Percentiles rank a stretch among this genome's conserved stretches.
Conservation (phyloP, 2,329 filamentous ascomycete genomes). For the Emericellopsis cladophorae region DNA sequence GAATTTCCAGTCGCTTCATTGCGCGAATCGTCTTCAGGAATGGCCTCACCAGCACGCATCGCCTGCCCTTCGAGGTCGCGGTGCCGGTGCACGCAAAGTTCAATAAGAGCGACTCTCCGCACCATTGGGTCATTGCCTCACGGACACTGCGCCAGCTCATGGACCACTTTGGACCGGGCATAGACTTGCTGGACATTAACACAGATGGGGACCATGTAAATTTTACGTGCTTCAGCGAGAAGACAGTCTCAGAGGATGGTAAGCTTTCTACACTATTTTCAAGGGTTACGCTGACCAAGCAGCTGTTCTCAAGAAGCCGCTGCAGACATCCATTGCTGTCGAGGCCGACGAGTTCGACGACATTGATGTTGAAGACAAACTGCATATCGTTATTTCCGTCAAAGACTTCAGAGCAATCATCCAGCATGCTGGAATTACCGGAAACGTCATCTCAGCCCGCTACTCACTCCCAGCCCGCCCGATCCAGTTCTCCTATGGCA, state of each 20-base stretch:
- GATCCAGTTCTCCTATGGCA: conserved; percentile 59
- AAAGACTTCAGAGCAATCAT: conserved; percentile 75
- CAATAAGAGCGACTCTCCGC: conserved; percentile 49
- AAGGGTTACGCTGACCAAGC: not conserved
- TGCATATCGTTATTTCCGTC: conserved; percentile 71
- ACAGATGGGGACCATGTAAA: conserved; percentile 61
- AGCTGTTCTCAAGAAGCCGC: conserved; percentile 68
- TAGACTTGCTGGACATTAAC: conserved; percentile 70
- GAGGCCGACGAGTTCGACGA: conserved; percentile 67
- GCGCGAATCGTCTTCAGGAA: conserved; percentile 64
- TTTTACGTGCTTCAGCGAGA: conserved; percentile 74
- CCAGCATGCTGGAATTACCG: conserved; percentile 58
- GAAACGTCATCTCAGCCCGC: conserved; percentile 50
- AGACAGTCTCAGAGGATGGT: conserved; percentile 51
- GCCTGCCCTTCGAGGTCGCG: conserved; percentile 60
- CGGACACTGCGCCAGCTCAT: conserved; percentile 61
- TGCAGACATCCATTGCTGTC: conserved; percentile 68
- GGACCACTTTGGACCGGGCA: conserved; percentile 70
- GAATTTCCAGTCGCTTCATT: conserved; percentile 60
- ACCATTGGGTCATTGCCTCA: conserved; percentile 62
- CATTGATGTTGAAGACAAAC: conserved; percentile 59
- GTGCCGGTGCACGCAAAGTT: conserved; percentile 70
- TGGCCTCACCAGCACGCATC: conserved; percentile 66
- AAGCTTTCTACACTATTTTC: conserved; percentile 4
- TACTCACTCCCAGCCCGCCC: conserved; percentile 63